phyloP scores from a whole-genome alignment of 2,329 filamentous ascomycete genomes.

The Fusarium sp. region DNA sequence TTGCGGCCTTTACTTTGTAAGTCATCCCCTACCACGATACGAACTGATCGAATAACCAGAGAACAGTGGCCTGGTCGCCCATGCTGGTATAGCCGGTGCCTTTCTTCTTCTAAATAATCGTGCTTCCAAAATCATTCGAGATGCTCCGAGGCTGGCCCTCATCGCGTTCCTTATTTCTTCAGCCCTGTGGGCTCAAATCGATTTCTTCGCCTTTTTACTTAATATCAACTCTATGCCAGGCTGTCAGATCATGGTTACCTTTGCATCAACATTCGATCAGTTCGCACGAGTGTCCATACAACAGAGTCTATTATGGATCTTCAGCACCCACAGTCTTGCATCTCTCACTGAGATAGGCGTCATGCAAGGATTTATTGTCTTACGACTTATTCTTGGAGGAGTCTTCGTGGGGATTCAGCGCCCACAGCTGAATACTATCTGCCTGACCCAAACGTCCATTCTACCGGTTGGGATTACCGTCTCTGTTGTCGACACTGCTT shows the following conservation, averaged over 20 bases:
- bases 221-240: constrained; percentile 52
- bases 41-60: constrained; percentile 39
- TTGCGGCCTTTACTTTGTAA: constrained; percentile 66
- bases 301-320: constrained; percentile 64
- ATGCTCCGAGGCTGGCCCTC: constrained; percentile 73
- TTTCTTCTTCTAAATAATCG: constrained; percentile 59
- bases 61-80: constrained; percentile 62
- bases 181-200: constrained; percentile 63
- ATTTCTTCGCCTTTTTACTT: constrained; percentile 62
- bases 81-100: constrained; percentile 59
- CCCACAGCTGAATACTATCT: constrained; percentile 62
- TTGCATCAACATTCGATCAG: constrained; percentile 67
- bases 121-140: constrained; percentile 60
- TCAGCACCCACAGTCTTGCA: constrained; percentile 52
- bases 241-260: constrained; percentile 63
- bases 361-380: constrained; percentile 58
- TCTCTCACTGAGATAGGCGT: constrained; percentile 50
- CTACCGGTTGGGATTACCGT: constrained; percentile 57
- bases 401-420: constrained; percentile 65
- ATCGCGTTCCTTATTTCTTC: constrained; percentile 61
- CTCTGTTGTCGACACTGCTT: constrained; percentile 56
- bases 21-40: constrained; percentile 28
- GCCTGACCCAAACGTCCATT: constrained; percentile 58
- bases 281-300: constrained; percentile 62
- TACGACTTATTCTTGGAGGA: constrained; percentile 62